Base-by-base conservation (phyloP, 805 yeast species). In the Candida cerambycidarum region DNA sequence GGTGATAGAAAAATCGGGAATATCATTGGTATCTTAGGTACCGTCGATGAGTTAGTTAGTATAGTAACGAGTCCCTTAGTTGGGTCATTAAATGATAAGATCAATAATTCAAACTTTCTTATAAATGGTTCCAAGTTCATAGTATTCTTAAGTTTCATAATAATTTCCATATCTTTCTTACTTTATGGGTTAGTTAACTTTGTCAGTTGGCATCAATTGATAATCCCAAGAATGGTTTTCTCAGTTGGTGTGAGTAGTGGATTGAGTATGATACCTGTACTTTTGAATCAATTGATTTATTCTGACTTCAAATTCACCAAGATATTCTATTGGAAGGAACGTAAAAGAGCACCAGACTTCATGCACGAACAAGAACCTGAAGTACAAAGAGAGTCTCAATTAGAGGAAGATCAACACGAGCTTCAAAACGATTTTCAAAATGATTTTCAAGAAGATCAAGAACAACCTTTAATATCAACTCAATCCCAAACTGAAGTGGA, bases 1-100 rank as follows among this genome's bases (percentile, higher is more conserved):
- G 47, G 47, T 8, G 42, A 48, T 16, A 34, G 45, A 13, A 55
- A 58, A 19, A 53, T 68, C 28, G 75, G 74, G 0, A 42, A 51
- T 19, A 46, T 60, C 19, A 60, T 67, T 10, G 75, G 75, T 1
- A 47, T 55, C 6, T 47, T 69, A 32, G 73, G 73, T 1, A 73
- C 80, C 32, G 74, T 71, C 13, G 89, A 83, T 56, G 89, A 84
- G 55, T 44, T 82, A 8, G 61, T 78, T 0, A 69, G 79, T 4
- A 73, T 83, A 39, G 36, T 69, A 0, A 51, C 72, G 13, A 74
- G 85, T 10, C 89, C 90, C 0, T 59, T 82, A 16, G 62, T 82
- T 48, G 92, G 90, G 3, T 76, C 83, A 0, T 53, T 80, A 19
- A 72, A 79, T 49, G 90, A 84, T 54, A 73, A 75, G 50, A 59